Base-by-base conservation (phyloP, 768 basidiomycete species). In the Boletus tylopilopsis region DNA sequence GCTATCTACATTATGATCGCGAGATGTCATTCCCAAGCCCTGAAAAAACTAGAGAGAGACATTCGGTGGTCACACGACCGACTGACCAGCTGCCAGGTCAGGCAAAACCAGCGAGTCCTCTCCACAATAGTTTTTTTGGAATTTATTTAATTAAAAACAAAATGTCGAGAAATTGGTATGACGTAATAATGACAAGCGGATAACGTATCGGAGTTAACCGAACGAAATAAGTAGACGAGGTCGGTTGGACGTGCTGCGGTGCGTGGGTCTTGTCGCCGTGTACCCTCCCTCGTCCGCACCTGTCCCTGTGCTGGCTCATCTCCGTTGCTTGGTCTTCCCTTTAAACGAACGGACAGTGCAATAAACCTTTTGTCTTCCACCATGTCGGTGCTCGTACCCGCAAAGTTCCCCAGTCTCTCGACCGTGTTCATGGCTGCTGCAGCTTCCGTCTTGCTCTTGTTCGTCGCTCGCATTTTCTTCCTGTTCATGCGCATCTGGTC, bases 311-410 rank as follows among this genome's bases (percentile, higher is more conserved):
- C 47, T 55, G 56, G 24, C 59, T 54, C 60, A 64, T 67, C 41
- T 62, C 62, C 62, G 60, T 55, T 34, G 35, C 45, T n/a, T 4
- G n/a, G n/a, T n/a, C 9, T 7, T 19, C 45, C 38, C 62, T 57
- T 64, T 50, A 66, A n/a, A n/a, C n/a, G n/a, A n/a, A 64, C 60
- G 47, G 47, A 24, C 3, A 13, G 3, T 7, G n/a, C 22, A 5
- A 5, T 7, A 16, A n/a, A n/a, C n/a, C n/a, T 43, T 42, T 46
- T 24, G 19, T 33, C 8, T 37, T 19, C 21, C 39, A 49, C 46
- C 45, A 68, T 68, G 66, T 66, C 66, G 25, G 63, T 68, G 42
- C 66, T 69, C 49, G 58, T 69, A 42, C 58, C 53, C 23, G 57
- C 66, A 41, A 63, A 63, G 50, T 65, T 57, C 18, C 66, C 66